Evolutionary conservation across 306 rosid genomes (phyloP), one percentile per base, ranked within the genome.

Genomic region (Nissolia schottii): DNA sequence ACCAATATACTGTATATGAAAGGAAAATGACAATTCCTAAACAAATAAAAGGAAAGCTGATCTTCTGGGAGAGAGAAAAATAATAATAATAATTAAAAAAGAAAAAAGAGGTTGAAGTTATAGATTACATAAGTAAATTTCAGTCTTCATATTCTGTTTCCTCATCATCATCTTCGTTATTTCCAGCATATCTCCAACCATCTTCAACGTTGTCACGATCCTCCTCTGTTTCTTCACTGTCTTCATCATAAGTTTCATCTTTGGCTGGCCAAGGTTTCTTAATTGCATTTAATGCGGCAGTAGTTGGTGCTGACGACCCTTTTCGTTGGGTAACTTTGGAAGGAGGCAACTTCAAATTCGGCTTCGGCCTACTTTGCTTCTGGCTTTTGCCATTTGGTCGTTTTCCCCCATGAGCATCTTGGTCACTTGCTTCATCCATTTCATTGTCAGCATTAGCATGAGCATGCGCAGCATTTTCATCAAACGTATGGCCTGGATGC

Each of bases 161-260:
- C 67, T 94, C 98, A 59, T 93, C 97, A 41, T 93, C 98, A 1
- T 94, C 98, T 24, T 89, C 93, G 0, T 91, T 82, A 70, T 89
- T 86, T 73, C 86, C 90, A 2, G 85, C 83, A 18, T 77, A 89
- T 77, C 96, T 87, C 98, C 97, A 91, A 51, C 97, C 95, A 38
- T 91, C 96, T 78, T 94, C 96, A 54, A 85, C 88, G 34, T 90
- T 90, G 76, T 94, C 95, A 3, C 95, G 91, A 75, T 94, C 97
- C 81, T 94, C 97, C 70, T 94, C 98, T 0, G 98, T 94, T 84
- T 94, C 98, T 89, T 94, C 98, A 24, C 97, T 93, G 51, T 93
- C 98, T 80, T 90, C 96, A 76, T 92, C 96, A 0, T 60, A 88
- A 15, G 74, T 73, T 71, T 90, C 98, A 24, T 89, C 96, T 79